Percentiles rank a stretch among this genome's conserved stretches.
These are phyloP conservation scores for Lachnum nothofagi DNA, from an alignment of 2,329 filamentous ascomycete genomes.

Conservation along the genomic window DNA sequence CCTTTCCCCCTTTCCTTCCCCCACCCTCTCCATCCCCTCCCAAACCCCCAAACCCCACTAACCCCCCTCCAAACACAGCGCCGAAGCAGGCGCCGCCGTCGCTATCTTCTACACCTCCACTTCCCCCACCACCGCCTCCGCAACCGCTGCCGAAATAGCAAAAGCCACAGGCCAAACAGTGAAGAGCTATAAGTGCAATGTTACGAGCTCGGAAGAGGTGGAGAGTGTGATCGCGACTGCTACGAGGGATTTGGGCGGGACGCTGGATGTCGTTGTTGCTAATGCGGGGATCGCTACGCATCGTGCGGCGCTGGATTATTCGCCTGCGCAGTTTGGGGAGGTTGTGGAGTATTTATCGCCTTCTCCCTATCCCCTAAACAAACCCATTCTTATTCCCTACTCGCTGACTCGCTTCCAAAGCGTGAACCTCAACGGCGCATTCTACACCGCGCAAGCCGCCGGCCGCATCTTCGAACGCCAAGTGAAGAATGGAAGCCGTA, in stretches of 20 bases:
- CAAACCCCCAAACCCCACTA: too few species aligned
- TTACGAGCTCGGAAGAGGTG: constrained; percentile 16
- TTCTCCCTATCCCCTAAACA: too few species aligned
- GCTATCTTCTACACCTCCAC: constrained; percentile 32
- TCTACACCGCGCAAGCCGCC: constrained; percentile 41
- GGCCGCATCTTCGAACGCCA: constrained; percentile 35
- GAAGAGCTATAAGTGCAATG: constrained; percentile 37
- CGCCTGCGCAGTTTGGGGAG: constrained; percentile 35
- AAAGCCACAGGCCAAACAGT: constrained; percentile 15
- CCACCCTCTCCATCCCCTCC: too few species aligned
- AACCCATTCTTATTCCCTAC: too few species aligned
- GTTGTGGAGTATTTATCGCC: too few species aligned
- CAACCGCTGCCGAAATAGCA: constrained; percentile 24
- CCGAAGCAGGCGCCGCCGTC: constrained; percentile 41
- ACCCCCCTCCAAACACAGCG: too few species aligned
- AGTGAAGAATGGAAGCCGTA: constrained; percentile 13
- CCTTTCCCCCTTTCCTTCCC: too few species aligned
- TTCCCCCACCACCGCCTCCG: constrained; percentile 24
- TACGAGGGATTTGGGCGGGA: constrained; percentile 24
- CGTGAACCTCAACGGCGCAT: constrained; percentile 35
- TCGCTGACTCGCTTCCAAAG: too few species aligned
- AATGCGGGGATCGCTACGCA: constrained; percentile 37
- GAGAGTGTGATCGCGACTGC: background rate
- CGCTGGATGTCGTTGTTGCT: constrained; percentile 40
- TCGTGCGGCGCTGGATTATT: constrained; percentile 37